These are phyloP conservation scores for Penicillium thymicola DNA, from an alignment of 2,329 filamentous ascomycete species.

Conservation along the genomic window DNA sequence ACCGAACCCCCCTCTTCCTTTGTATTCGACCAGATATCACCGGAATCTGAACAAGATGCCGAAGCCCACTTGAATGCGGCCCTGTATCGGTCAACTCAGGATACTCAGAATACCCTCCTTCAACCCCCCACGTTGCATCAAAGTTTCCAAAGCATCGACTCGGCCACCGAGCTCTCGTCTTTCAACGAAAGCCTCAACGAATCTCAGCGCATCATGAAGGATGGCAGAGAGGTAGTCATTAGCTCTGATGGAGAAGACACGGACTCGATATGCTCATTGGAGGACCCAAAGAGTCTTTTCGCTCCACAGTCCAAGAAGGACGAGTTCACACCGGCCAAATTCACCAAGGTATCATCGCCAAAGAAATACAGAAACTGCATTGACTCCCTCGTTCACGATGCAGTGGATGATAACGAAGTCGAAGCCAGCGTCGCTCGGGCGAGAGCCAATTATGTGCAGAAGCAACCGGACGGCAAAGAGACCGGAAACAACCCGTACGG, in stretches of 20 bases:
- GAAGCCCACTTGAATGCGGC: constrained; percentile 18
- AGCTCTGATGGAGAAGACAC: constrained; percentile 71
- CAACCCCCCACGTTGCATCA: constrained; percentile 7
- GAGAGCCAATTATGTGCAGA: constrained; percentile 29
- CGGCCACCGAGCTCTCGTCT: constrained; percentile 13
- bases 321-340: background rate
- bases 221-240: constrained; percentile 54
- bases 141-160: constrained; percentile 20
- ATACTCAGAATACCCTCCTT: constrained; percentile 2
- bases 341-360: background rate
- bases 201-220: constrained; percentile 55
- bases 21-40: constrained; percentile 22
- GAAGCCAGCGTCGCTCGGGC: constrained; percentile 50
- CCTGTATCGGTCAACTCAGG: constrained; percentile 11
- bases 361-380: constrained; percentile 61
- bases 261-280: constrained; percentile 55
- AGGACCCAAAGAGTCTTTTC: constrained; percentile 44
- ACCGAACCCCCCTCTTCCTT: constrained; percentile 28
- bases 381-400: constrained; percentile 59
- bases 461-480: background rate
- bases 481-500: background rate
- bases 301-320: constrained; percentile 31
- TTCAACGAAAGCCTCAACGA: constrained; percentile 24
- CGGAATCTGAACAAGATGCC: constrained; percentile 5
- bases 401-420: constrained; percentile 57